Base-by-base conservation (phyloP, 192 early-diverging fungal species). In the Podila clonocystis region DNA sequence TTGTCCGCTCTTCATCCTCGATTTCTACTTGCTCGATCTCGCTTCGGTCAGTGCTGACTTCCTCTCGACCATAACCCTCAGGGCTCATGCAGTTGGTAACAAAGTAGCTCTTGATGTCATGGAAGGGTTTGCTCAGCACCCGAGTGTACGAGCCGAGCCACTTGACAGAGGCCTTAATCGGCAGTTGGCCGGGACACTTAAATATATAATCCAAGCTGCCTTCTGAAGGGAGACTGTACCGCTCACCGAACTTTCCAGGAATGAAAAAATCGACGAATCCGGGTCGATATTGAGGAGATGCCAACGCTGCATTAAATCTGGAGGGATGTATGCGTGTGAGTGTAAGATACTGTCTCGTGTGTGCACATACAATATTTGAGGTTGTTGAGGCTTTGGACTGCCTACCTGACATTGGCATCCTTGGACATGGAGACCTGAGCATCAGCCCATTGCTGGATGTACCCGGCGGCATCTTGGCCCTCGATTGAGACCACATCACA, bases 381-480 rank as follows among this genome's bases (percentile, higher is more conserved):
- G n/a, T n/a, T n/a, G 41, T 0, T 52, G 49, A 58, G 55, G 12
- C 31, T 9, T 28, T 34, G 5, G 31, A 33, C 28, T 19, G 15
- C 41, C 19, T 71, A 71, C 68, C 75, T 65, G 68, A 68, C 38
- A 72, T 67, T 68, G 4, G 65, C 50, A 33, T 78, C 64, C 30
- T 78, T 78, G 58, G 75, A 72, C 63, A 66, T 36, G 38, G 62
- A 65, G 30, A 77, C 36, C 19, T 63, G 45, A 9, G 19, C 5
- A 31, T 78, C 76, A 4, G 76, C 76, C 70, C 76, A 79, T 9
- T 62, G 30, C 24, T 79, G 65, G 30, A 79, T 79, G 55, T 79
- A 72, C 13, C 59, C 63, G 15, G 31, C 58, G 0, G 75, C 75
- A 26, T 78, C 50, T 49, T 38, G 69, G 8, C 68, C 64, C 4